Evolutionary conservation across 192 early-diverging fungal species (phyloP), one percentile per base, ranked within the genome.

Genomic region (Entomortierella lignicola): DNA sequence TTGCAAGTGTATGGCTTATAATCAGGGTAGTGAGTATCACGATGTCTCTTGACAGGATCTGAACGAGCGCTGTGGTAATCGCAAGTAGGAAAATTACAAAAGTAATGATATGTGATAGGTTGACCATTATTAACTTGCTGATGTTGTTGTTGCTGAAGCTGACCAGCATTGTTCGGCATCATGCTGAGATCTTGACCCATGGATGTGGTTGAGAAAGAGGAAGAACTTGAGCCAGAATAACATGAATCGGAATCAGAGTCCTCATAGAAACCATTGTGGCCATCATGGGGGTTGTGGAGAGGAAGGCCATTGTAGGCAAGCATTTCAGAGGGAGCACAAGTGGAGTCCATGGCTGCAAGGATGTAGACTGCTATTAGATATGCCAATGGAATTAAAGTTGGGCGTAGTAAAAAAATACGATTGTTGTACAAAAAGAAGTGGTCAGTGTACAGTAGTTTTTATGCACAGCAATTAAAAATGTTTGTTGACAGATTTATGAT

Each of bases 1-100:
- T 79, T 79, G 68, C 75, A 79, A 21, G 29, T 79, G 51, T 79
- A 79, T 4, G 75, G 75, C 57, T 79, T 79, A 52, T 79, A 79
- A 47, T 79, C 75, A 0, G 75, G 75, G 50, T 70, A 79, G n/a
- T 79, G 75, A 4, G 75, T 79, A 41, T 79, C 75, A 4, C 75
- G 31, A 29, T 79, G 75, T 11, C 75, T 55, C 63, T 79, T 79
- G 15, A 79, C 75, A n/a, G 75, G 75, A 21, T 79, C 75, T 6
- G 75, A 79, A 23, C 75, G 67, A 30, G 75, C 75, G 32, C 67
- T 70, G 63, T 79, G 75, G 42, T 79, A 79, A 39, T 69, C 75
- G 41, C 75, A 79, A 1, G 68, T 79, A 0, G 75, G 75, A 31
- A 79, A 79, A 43, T 79, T 79, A 51, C 75, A 79, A 15, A 70